Base-by-base conservation (phyloP, 2,329 filamentous ascomycete species). In the Fusarium mexicanum region DNA sequence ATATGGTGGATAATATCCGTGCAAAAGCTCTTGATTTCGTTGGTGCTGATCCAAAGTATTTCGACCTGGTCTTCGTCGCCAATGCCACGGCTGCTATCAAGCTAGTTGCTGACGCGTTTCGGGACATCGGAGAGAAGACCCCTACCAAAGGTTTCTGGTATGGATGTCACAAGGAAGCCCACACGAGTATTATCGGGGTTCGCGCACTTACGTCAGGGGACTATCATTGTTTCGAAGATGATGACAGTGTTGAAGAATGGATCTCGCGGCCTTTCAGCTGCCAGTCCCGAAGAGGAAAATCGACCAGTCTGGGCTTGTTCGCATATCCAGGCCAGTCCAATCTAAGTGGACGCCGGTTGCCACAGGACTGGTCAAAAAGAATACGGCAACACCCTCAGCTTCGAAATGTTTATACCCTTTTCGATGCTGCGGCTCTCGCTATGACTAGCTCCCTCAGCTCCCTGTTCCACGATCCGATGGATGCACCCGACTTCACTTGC, bases 271-370 rank as follows among this genome's bases (percentile, higher is more conserved):
- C 77, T 31, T 51, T 37, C 67, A 78, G 50, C 72, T 73, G 61
- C 74, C 78, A 60, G 29, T 26, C 65, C 31, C 60, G 64, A 48
- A 68, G 50, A 35, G 58, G 62, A 22, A 76, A 75, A 40, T 64
- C 67, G 47, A 77, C 64, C 41, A 76, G 61, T 51, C 69, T 75
- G 16, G 84, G 84, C 3, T 78, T 89, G 7, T 91, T 93, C 72
- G 90, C 90, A 26, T 93, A 91, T 78, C 91, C 91, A 8, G 91
- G 89, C 1, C 91, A 93, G 79, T 93, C 91, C 35, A 93, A 93
- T 77, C 90, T 93, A 86, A 91, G 89, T 48, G 91, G 91, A 13
- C 85, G 89, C 26, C 86, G 91, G 66, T 81, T 92, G 47, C 90
- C 91, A 8, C 80, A 90, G 35, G 79, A 83, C 2, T 93, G 91